Base-by-base conservation (phyloP, 2,329 filamentous ascomycete genomes). In the Sporothrix globosa region DNA sequence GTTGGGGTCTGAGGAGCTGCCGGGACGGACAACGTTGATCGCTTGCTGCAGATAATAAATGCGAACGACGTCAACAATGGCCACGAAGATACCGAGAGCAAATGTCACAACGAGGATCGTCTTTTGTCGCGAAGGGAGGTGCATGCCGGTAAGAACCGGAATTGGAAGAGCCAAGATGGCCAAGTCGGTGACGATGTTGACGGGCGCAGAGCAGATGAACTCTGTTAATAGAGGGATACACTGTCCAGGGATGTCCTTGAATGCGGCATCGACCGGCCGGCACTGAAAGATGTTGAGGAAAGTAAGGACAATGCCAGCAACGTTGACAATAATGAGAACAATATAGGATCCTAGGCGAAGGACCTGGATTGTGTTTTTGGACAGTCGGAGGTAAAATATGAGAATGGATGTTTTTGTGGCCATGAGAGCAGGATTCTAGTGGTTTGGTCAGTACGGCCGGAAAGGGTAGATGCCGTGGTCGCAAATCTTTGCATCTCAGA, bases 361-460 rank as follows among this genome's bases (percentile, higher is more conserved):
- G 66, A 94, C 83, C 73, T 88, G 88, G 74, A 96, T 89, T 0
- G 87, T 90, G 71, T 92, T 91, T 75, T 90, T 91, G 34, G 92
- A 92, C 63, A 97, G 84, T 53, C 91, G 90, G 66, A 97, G 84
- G 80, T 96, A 97, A 80, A 97, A 97, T 68, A 96, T 85, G 71
- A 97, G 84, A 75, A 97, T 92, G n/a, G 93, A 96, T 0, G 92
- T 93, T 81, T 97, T 97, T 67, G 92, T 93, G 2, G 91, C 89
- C 92, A 97, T 96, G 70, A 97, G 84, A 3, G 92, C 91, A 14
- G 93, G 93, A 77, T 97, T 96, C 89, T 94, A 76, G n/a, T 48
- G 5, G 17, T 5, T 4, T 58, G 5, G 53, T 60, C 7, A 61
- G 41, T 11, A 44, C 39, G 24, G 19, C 2, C 27, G 41, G 10